Evolutionary conservation across 2,329 filamentous ascomycete genomes (phyloP).

Genomic region (Aspergillus sp.): DNA sequence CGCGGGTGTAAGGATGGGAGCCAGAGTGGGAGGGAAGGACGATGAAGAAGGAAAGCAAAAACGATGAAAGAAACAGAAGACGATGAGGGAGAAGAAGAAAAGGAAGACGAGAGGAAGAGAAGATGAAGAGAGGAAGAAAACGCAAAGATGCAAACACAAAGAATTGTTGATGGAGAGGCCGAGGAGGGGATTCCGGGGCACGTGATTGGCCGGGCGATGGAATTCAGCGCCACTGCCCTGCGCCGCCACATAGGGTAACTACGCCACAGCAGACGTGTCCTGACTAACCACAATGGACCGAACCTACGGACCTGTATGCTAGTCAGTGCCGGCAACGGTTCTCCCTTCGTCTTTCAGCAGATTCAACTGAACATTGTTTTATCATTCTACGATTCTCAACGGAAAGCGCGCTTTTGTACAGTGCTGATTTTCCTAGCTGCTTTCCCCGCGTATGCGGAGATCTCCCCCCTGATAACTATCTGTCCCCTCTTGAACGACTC

Average conservation of each 20-base stretch:
- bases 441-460: too few relatives aligned
- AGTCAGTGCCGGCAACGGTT: too few relatives aligned
- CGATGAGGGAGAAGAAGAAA: slow-evolving; percentile 15
- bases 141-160: slow-evolving; percentile 4
- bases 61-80: slow-evolving; percentile 7
- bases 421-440: too few relatives aligned
- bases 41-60: slow-evolving; percentile 8
- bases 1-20: background rate
- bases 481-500: background rate
- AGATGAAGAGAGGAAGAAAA: slow-evolving; percentile 8
- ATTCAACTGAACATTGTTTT: too few relatives aligned
- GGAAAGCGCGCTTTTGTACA: too few relatives aligned
- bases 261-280: too few relatives aligned
- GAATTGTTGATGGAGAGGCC: slow-evolving; percentile 1
- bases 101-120: slow-evolving; percentile 11
- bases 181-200: slow-evolving; percentile 11
- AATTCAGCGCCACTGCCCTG: too few relatives aligned
- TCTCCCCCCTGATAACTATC: background rate
- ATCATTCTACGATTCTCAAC: too few relatives aligned
- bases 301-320: too few relatives aligned
- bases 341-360: too few relatives aligned
- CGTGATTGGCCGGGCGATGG: background rate
- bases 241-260: too few relatives aligned
- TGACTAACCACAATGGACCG: too few relatives aligned
- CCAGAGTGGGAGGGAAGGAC: slow-evolving; percentile 2